Conservation (phyloP, 768 basidiomycete species). For the Mycena sanguinolenta region DNA sequence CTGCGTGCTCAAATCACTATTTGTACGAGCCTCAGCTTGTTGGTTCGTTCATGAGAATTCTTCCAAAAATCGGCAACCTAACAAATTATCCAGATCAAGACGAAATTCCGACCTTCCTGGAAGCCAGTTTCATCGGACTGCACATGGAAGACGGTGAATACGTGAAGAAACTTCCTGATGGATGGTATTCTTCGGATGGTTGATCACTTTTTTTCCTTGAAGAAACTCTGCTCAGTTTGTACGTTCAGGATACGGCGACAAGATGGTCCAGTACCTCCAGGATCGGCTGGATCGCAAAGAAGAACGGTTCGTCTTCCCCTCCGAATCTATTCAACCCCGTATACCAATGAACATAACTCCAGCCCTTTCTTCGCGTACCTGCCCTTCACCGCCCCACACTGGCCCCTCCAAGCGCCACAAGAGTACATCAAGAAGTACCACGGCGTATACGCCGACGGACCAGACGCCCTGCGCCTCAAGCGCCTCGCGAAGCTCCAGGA, state of each 20-base stretch:
- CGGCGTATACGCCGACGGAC: slow-evolving; percentile 19
- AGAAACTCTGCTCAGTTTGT: no score
- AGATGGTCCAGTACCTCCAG: slow-evolving; percentile 19
- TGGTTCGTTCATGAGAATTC: neutral
- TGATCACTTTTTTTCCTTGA: no score
- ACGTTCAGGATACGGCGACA: slow-evolving; percentile 18
- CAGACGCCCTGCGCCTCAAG: slow-evolving; percentile 18
- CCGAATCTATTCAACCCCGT: neutral
- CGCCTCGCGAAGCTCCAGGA: slow-evolving; percentile 24
- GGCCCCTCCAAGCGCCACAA: slow-evolving; percentile 26
- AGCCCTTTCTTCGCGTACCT: slow-evolving; percentile 27
- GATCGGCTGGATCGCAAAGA: slow-evolving; percentile 17
- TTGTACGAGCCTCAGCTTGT: slow-evolving; percentile 20
- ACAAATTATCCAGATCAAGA: slow-evolving; percentile 3
- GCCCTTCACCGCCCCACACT: slow-evolving; percentile 27
- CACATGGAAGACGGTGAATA: slow-evolving; percentile 28
- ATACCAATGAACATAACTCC: neutral
- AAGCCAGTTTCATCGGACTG: slow-evolving; percentile 24
- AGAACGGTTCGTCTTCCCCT: slow-evolving; percentile 8
- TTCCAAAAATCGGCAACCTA: neutral
- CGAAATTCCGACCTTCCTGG: slow-evolving; percentile 18
- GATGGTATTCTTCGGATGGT: slow-evolving; percentile 21
- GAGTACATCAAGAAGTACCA: slow-evolving; percentile 24
- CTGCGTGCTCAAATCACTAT: slow-evolving; percentile 23
- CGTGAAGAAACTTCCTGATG: slow-evolving; percentile 19